These are phyloP conservation scores for Myriosclerotinia curreyana DNA, from an alignment of 2,329 filamentous ascomycete genomes.

Conservation along the genomic window DNA sequence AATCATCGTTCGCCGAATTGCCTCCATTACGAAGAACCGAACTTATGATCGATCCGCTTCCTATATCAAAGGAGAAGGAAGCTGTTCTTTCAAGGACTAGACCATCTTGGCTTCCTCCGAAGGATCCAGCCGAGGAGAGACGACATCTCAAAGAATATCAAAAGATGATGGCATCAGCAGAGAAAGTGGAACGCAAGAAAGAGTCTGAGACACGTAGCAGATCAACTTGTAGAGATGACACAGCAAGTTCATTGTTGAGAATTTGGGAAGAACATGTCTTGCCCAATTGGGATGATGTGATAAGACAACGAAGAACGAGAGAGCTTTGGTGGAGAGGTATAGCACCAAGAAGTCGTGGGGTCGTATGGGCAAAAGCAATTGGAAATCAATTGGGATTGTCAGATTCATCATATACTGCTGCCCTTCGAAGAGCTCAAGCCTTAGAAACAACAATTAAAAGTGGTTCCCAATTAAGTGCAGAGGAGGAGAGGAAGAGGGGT, in stretches of 20 bases:
- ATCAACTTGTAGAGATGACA: slow-evolving; percentile 53
- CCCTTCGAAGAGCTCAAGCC: slow-evolving; percentile 63
- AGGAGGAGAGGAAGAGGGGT: slow-evolving; percentile 54
- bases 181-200: slow-evolving; percentile 57
- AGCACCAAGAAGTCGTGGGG: slow-evolving; percentile 60
- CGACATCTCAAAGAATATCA: slow-evolving; percentile 84
- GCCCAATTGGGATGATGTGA: slow-evolving; percentile 70
- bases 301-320: slow-evolving; percentile 64
- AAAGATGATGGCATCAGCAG: slow-evolving; percentile 69
- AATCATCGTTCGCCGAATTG: slow-evolving; percentile 66
- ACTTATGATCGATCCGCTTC: slow-evolving; percentile 80
- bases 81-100: slow-evolving; percentile 76
- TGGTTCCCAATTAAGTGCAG: slow-evolving; percentile 39
- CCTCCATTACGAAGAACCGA: slow-evolving; percentile 57
- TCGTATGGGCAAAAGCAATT: slow-evolving; percentile 39
- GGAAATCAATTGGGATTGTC: slow-evolving; percentile 45
- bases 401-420: slow-evolving; percentile 65
- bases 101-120: slow-evolving; percentile 81
- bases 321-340: slow-evolving; percentile 83
- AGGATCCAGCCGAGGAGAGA: slow-evolving; percentile 86
- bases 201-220: slow-evolving; percentile 53
- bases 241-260: slow-evolving; percentile 53
- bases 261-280: slow-evolving; percentile 76
- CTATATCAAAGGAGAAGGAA: slow-evolving; percentile 83
- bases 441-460: slow-evolving; percentile 47